These are phyloP conservation scores for Purpureocillium takamizusanense DNA, from an alignment of 2,329 filamentous ascomycete species.

Conservation along the genomic window DNA sequence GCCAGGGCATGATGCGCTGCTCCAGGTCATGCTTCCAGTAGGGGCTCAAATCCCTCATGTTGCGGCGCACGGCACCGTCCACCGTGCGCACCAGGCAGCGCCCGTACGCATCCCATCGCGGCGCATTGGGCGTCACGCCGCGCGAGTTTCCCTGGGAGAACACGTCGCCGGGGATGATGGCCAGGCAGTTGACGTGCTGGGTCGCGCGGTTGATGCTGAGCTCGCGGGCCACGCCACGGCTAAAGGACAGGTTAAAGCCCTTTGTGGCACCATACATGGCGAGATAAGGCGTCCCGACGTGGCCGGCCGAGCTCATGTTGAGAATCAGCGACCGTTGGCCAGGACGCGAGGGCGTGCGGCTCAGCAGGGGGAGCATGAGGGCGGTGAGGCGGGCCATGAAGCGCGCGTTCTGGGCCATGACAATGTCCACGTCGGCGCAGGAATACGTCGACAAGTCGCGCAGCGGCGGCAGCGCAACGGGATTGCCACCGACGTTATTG, in stretches of 20 bases:
- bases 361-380: conserved; percentile 13
- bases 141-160: conserved; percentile 12
- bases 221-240: conserved; percentile 16
- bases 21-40: conserved; percentile 16
- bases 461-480: conserved; percentile 16
- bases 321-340: conserved; percentile 16
- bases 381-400: conserved; percentile 25
- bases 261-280: conserved; percentile 21
- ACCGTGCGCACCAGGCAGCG: conserved; percentile 10
- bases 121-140: conserved; percentile 8
- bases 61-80: conserved; percentile 12
- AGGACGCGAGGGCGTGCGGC: conserved; percentile 5
- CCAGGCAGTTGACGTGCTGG: conserved; percentile 17
- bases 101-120: conserved; percentile 6
- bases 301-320: conserved; percentile 17
- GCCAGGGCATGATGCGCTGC: conserved; percentile 2
- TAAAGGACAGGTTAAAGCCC: conserved; percentile 20
- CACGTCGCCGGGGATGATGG: conserved; percentile 19
- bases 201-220: conserved; percentile 11
- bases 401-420: conserved; percentile 21
- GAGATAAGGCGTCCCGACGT: conserved; percentile 17
- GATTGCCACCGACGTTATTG: conserved; percentile 22
- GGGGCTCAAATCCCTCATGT: conserved; percentile 14
- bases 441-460: conserved; percentile 16
- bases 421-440: conserved; percentile 17